A percentile compares a stretch with the other conserved stretches of the same genome.
Evolutionary conservation across 371 early-diverging fungal genomes (phyloP).

Genomic region (Apophysomyces elegans): DNA sequence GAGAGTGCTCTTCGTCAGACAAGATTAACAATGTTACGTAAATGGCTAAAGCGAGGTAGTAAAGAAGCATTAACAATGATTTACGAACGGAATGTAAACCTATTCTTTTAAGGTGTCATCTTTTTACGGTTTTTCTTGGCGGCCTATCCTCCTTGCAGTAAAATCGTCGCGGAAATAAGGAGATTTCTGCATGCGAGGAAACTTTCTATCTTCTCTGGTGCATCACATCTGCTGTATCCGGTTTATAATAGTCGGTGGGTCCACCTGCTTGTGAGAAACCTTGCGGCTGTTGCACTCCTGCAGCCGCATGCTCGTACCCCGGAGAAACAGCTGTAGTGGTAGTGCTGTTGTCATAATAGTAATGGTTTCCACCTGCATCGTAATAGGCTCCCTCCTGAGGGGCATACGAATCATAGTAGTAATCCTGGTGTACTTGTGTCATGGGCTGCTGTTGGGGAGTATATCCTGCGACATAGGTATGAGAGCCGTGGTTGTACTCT

Average conservation of each 20-base stretch:
- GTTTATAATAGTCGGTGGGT: conserved; percentile 23
- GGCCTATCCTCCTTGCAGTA: conserved; percentile 13
- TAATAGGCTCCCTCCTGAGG: conserved; percentile 18
- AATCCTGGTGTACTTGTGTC: conserved; percentile 16
- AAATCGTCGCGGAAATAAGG: background rate
- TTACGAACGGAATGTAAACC: too few relatives aligned
- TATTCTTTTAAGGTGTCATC: background rate
- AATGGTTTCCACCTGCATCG: conserved; percentile 18
- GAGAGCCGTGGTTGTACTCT: background rate
- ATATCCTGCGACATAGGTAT: conserved; percentile 6
- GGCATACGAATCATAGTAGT: conserved; percentile 17
- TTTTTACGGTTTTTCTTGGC: conserved; percentile 10
- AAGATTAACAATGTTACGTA: too few relatives aligned
- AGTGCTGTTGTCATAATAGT: conserved; percentile 21
- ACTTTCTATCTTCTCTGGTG: conserved; percentile 7
- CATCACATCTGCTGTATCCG: conserved; percentile 20
- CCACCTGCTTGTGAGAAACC: conserved; percentile 9
- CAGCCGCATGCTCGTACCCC: conserved; percentile 14
- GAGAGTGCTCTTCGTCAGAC: too few relatives aligned
- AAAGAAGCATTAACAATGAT: too few relatives aligned
- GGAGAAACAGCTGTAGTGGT: conserved; percentile 7
- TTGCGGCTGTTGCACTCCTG: conserved; percentile 11
- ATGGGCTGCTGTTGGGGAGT: conserved; percentile 11
- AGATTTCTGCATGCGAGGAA: conserved; percentile 10
- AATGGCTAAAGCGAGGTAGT: too few relatives aligned